These are phyloP conservation scores for Aspergillus sp. DNA, from an alignment of 2,329 filamentous ascomycete genomes.

Conservation along the genomic window DNA sequence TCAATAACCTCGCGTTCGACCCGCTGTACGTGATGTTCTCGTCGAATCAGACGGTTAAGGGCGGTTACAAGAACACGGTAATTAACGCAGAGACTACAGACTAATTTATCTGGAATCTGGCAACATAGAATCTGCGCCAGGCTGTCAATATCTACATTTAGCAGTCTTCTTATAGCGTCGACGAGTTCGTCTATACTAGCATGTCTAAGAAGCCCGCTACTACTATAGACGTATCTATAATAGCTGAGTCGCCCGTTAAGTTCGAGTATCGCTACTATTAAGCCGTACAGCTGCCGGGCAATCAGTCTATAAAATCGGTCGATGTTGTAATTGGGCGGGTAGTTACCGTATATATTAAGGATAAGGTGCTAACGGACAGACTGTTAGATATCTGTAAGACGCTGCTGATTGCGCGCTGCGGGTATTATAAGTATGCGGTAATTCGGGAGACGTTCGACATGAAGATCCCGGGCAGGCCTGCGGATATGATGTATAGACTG, in stretches of 20 bases:
- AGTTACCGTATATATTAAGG: constrained; percentile 56
- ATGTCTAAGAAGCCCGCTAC: constrained; percentile 49
- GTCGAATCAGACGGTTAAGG: constrained; percentile 52
- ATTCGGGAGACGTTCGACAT: constrained; percentile 59
- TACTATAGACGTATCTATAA: constrained; percentile 48
- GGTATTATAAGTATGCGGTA: constrained; percentile 59
- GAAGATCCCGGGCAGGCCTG: constrained; percentile 43
- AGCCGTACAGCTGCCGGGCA: constrained; percentile 54
- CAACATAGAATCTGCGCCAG: constrained; percentile 55
- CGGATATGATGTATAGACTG: constrained; percentile 38
- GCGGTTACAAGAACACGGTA: constrained; percentile 55
- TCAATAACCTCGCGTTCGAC: constrained; percentile 63
- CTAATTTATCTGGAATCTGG: constrained; percentile 59
- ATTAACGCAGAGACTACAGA: constrained; percentile 56
- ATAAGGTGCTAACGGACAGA: constrained; percentile 54
- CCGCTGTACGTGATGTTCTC: constrained; percentile 63
- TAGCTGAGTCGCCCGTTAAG: constrained; percentile 52
- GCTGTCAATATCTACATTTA: constrained; percentile 56
- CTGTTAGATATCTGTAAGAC: constrained; percentile 56
- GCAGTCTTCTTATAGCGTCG: constrained; percentile 47
- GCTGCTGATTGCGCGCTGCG: constrained; percentile 58
- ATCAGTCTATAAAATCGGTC: constrained; percentile 56
- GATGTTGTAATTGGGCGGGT: constrained; percentile 59
- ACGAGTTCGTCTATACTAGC: constrained; percentile 54
- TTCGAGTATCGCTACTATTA: constrained; percentile 59